Base-by-base conservation (phyloP, 768 basidiomycete genomes). In the Naematelia encephala region DNA sequence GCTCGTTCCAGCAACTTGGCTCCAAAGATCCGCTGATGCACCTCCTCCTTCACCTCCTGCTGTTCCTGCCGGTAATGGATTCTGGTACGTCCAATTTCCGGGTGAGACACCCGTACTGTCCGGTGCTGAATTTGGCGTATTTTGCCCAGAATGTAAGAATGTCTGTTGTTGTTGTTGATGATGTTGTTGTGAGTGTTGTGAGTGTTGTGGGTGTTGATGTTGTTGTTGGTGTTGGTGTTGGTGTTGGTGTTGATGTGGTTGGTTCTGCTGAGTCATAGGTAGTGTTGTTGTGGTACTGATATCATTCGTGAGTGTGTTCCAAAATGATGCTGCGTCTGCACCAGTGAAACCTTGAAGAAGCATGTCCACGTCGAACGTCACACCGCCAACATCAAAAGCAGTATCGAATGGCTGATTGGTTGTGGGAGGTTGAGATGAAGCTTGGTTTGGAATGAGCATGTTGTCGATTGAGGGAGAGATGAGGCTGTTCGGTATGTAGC, bases 361-460 rank as follows among this genome's bases (percentile, higher is more conserved):
- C 55, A 73, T 60, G 23, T 73, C 69, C 4, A 70, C 69, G 54
- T 73, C 67, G 50, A 73, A 73, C 5, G 59, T 64, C 8, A 73
- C 66, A 8, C 69, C 71, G 11, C 69, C 68, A 28, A 73, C 49
- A 50, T 73, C 71, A 51, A 72, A 72, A 3, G 57, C 14, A 4
- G 56, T 27, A 23, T 48, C 57, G 43, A 49, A 56, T 39, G 39
- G 23, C 25, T n/a, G 42, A 22, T 23, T 43, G 47, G 26, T 43
- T 16, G 29, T 29, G 39, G 28, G 43, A 22, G n/a, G 60, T 25
- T 16, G 48, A 21, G 19, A 25, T 13, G 23, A 56, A 29, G 23
- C 51, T 26, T 16, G 54, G n/a, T 13, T 28, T 27, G 12, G 4
- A 22, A 50, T 16, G 25, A n/a, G 43, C 16, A 50, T 57, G 34